Evolutionary conservation across 805 yeast species (phyloP).

Genomic region (Wickerhamomyces ciferrii): DNA sequence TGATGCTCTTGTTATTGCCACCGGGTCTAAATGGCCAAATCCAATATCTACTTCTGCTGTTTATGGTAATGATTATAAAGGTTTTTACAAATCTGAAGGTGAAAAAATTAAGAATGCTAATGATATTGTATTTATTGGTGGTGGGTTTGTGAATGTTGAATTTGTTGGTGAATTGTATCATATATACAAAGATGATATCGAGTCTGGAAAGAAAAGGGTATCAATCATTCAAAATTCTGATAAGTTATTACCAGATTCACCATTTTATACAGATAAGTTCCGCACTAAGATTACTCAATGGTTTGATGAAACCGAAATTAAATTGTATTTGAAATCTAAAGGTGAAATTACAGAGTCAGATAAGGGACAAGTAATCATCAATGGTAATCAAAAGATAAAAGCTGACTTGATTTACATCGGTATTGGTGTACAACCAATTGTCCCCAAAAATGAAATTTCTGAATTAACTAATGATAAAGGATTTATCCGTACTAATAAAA

Average conservation of each 20-base stretch:
- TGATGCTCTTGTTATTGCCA: slow-evolving; percentile 20
- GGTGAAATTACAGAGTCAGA: slow-evolving; percentile 7
- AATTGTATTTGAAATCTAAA: slow-evolving; percentile 9
- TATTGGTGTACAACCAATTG: slow-evolving; percentile 16
- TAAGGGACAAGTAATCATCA: slow-evolving; percentile 1
- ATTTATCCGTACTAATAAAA: slow-evolving; percentile 14
- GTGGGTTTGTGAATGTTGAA: slow-evolving; percentile 22
- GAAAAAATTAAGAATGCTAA: slow-evolving; percentile 12
- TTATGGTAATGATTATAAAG: slow-evolving; percentile 4
- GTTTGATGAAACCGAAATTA: slow-evolving; percentile 9
- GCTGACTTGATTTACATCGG: slow-evolving; percentile 16
- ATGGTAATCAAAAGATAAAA: slow-evolving; percentile 2
- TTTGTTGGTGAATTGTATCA: slow-evolving; percentile 20
- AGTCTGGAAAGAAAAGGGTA: slow-evolving; percentile 7
- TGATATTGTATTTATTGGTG: slow-evolving; percentile 21
- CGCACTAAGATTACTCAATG: slow-evolving; percentile 14
- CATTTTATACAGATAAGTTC: slow-evolving; percentile 8
- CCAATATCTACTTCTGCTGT: slow-evolving; percentile 11
- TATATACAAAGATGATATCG: slow-evolving; percentile 7
- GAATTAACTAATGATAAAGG: slow-evolving; percentile 11
- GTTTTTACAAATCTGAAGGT: slow-evolving; percentile 3
- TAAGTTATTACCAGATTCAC: slow-evolving; percentile 8
- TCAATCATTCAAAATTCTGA: slow-evolving; percentile 11
- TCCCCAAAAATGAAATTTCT: slow-evolving; percentile 14
- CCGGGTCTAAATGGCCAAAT: slow-evolving; percentile 20